Evolutionary conservation across 2,329 filamentous ascomycete genomes (phyloP).

Genomic region (Aspergillus sp.): DNA sequence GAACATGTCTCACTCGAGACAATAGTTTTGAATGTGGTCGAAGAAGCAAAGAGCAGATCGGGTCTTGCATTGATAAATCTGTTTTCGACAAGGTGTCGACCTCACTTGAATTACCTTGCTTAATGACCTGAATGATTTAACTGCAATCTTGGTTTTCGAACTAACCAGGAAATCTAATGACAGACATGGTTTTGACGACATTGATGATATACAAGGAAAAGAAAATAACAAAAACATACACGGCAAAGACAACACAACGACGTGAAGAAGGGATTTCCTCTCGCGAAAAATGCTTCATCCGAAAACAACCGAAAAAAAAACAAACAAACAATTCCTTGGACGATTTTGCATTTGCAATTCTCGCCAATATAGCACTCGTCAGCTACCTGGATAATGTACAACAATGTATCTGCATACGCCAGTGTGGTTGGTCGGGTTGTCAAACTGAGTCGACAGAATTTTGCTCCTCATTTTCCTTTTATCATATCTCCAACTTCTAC

Average conservation of each 20-base stretch:
- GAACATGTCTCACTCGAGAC: slow-evolving; percentile 35
- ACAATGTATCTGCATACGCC: neutral
- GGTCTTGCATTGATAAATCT: slow-evolving; percentile 7
- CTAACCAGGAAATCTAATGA: slow-evolving; percentile 24
- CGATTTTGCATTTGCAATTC: neutral
- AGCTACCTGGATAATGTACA: neutral
- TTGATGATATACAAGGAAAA: slow-evolving; percentile 17
- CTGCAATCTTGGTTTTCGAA: slow-evolving; percentile 13
- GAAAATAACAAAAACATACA: slow-evolving; percentile 1
- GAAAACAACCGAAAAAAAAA: slow-evolving; percentile 1
- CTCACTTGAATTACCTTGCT: slow-evolving; percentile 21
- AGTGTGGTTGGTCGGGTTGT: neutral
- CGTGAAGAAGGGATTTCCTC: neutral
- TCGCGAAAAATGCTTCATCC: neutral
- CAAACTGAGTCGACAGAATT: slow-evolving; percentile 3
- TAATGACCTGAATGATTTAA: slow-evolving; percentile 32
- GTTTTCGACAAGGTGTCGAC: slow-evolving; percentile 24
- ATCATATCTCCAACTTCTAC: neutral
- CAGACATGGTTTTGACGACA: slow-evolving; percentile 33
- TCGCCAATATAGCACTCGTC: neutral
- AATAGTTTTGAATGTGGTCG: slow-evolving; percentile 17
- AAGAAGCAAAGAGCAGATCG: neutral
- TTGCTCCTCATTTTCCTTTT: neutral
- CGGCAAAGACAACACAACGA: neutral
- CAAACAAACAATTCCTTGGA: slow-evolving; percentile 1